Percentiles rank a stretch among this genome's conserved stretches.
Evolutionary conservation across 2,329 filamentous ascomycete genomes (phyloP).

Genomic region (Alternaria novae-zelandiae): DNA sequence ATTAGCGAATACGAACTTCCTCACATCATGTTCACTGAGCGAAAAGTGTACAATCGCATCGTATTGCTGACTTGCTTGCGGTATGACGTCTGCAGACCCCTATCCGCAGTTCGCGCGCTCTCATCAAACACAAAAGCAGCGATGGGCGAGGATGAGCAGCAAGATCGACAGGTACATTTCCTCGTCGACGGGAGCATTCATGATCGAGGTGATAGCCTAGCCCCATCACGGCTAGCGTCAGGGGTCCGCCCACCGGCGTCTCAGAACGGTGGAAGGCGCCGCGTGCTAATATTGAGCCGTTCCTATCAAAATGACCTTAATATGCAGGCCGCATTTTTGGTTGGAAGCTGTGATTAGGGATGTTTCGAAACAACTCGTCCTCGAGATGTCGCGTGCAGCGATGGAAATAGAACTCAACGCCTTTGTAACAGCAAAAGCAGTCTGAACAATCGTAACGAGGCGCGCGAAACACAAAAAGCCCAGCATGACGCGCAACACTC

Average conservation of each 20-base stretch:
- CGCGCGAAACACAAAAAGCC: neutral
- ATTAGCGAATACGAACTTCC: constrained; percentile 6
- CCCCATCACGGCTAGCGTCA: neutral
- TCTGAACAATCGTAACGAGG: neutral
- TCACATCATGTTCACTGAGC: neutral
- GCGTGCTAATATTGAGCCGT: constrained; percentile 4
- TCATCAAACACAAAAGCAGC: constrained; percentile 1
- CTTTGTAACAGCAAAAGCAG: neutral
- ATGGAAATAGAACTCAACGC: neutral
- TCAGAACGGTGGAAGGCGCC: constrained; percentile 2
- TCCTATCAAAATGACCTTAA: constrained; percentile 12
- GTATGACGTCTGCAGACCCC: neutral
- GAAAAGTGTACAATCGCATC: neutral
- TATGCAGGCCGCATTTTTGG: constrained; percentile 3
- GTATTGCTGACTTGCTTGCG: neutral
- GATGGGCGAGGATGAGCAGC: constrained; percentile 5
- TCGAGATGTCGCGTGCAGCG: neutral
- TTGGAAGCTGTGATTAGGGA: neutral
- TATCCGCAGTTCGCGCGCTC: neutral
- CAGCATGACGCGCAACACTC: constrained; percentile 3
- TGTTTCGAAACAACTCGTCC: constrained; percentile 5
- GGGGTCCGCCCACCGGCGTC: constrained; percentile 1
- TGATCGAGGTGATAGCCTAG: constrained; percentile 5
- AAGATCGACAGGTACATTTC: constrained; percentile 10
- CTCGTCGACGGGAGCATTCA: constrained; percentile 1